Evolutionary conservation across 2,329 filamentous ascomycete genomes (phyloP).

Genomic region (Fusarium citri): DNA sequence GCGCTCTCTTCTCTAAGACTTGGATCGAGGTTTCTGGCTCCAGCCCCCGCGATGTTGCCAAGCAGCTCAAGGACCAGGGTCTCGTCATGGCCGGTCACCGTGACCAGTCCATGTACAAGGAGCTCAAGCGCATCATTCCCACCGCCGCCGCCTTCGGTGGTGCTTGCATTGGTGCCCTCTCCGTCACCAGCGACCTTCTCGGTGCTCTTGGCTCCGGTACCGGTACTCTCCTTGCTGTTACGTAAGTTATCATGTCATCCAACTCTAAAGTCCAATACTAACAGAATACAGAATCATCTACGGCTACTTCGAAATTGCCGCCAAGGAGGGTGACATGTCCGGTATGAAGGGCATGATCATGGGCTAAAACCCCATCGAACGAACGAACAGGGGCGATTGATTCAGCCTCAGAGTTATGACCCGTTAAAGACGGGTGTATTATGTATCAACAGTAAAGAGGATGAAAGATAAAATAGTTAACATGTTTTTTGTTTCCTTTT

Average conservation of each 20-base stretch:
- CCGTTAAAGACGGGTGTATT: conserved; percentile 32
- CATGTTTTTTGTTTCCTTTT: conserved; percentile 46
- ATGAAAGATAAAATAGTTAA: conserved; percentile 47
- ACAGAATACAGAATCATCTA: conserved; percentile 87
- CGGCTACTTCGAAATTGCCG: conserved; percentile 98
- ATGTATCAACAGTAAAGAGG: conserved; percentile 47
- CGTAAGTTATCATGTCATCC: conserved; percentile 71
- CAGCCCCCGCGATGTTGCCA: conserved; percentile 96
- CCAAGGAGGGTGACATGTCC: conserved; percentile 95
- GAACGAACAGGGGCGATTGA: conserved; percentile 35
- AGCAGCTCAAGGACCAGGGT: conserved; percentile 99
- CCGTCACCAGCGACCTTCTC: conserved; percentile 93
- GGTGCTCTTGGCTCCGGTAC: conserved; percentile 96
- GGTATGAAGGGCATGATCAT: conserved; percentile 82
- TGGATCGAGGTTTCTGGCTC: conserved; percentile 99
- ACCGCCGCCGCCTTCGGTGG: conserved; percentile 98
- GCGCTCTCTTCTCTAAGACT: conserved; percentile 99
- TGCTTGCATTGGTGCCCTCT: conserved; percentile 98
- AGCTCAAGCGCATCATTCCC: conserved; percentile 98
- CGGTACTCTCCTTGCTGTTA: conserved; percentile 97
- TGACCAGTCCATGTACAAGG: conserved; percentile 99
- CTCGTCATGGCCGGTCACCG: conserved; percentile 99
- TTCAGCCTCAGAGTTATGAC: conserved; percentile 36
- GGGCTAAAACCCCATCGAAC: conserved; percentile 61
- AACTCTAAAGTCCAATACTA: conserved; percentile 39